Evolutionary conservation across 176 grass and related monocot species (phyloP).

Genomic region (maize (Zea mays)): Zm-B73-REFERENCE-NAM-5.0 NC_050096.1:210024001-210024500

Average conservation of each 20-base stretch:
- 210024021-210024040: slow-evolving; percentile 64
- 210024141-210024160: background rate
- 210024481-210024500: background rate
- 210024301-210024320: background rate
- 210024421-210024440: background rate
- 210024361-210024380: background rate
- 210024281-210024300: background rate
- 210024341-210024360: background rate
- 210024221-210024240: background rate
- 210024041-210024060: slow-evolving; percentile 60
- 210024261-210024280: background rate
- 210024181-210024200: background rate
- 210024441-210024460: background rate
- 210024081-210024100: background rate
- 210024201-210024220: background rate
- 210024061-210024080: background rate
- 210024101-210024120: background rate
- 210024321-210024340: background rate
- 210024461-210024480: background rate
- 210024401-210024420: background rate
- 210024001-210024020: slow-evolving; percentile 62
- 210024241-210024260: background rate
- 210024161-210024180: background rate
- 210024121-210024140: background rate
- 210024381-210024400: background rate